These are phyloP conservation scores for Hypholoma sublateritium DNA, from an alignment of 768 basidiomycete genomes.

Conservation along the genomic window DNA sequence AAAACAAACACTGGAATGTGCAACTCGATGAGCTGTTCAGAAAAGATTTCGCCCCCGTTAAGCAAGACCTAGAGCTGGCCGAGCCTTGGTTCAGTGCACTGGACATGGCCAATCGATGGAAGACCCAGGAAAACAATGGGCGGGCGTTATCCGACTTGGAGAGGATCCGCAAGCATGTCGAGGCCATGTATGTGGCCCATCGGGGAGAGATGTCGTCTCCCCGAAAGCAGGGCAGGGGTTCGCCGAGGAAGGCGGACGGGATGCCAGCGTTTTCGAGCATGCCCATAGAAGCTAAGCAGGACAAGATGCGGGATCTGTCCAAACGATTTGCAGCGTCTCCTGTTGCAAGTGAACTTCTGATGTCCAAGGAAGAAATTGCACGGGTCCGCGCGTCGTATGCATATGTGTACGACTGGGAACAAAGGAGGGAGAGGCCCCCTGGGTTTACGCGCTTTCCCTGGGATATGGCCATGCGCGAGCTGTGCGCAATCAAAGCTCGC, in stretches of 20 bases:
- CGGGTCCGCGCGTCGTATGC: slow-evolving; percentile 57
- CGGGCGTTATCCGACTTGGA: slow-evolving; percentile 33
- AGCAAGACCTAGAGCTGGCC: slow-evolving; percentile 29
- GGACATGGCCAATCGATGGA: slow-evolving; percentile 20
- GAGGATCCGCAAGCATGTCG: slow-evolving; percentile 41
- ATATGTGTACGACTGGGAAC: slow-evolving; percentile 38
- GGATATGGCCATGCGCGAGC: slow-evolving; percentile 52
- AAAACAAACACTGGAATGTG: slow-evolving; percentile 17
- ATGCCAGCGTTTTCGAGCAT: slow-evolving; percentile 30
- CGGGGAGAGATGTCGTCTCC: slow-evolving; percentile 23
- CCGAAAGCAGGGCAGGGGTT: slow-evolving; percentile 12
- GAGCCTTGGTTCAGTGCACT: slow-evolving; percentile 32
- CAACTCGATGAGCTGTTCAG: slow-evolving; percentile 30
- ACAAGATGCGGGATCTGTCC: slow-evolving; percentile 48
- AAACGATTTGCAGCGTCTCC: slow-evolving; percentile 36
- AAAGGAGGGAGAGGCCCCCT: slow-evolving; percentile 4
- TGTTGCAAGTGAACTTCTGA: slow-evolving; percentile 22
- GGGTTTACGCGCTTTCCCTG: slow-evolving; percentile 39
- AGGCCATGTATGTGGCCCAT: slow-evolving; percentile 28
- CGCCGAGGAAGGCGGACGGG: slow-evolving; percentile 19
- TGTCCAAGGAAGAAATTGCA: slow-evolving; percentile 30
- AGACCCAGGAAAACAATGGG: slow-evolving; percentile 16
- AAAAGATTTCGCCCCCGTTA: slow-evolving; percentile 2
- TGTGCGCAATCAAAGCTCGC: slow-evolving; percentile 52
- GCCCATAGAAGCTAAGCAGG: slow-evolving; percentile 51